Evolutionary conservation across 768 basidiomycete genomes (phyloP).

Genomic region (Mycena sanguinolenta): DNA sequence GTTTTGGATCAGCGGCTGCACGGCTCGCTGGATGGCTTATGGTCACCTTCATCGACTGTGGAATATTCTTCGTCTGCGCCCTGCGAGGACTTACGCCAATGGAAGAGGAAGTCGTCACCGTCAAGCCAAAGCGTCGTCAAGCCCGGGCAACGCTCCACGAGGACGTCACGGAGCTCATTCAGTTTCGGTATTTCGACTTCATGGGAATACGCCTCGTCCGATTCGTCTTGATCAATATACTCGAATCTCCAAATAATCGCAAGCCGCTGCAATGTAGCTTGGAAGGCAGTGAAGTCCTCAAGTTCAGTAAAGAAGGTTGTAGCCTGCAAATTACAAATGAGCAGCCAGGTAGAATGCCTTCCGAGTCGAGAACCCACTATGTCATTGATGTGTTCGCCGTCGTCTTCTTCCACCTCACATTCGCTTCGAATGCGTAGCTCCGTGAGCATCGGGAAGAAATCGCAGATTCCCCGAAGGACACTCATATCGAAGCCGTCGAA

Average conservation of each 20-base stretch:
- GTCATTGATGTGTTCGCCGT: neutral
- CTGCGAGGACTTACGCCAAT: neutral
- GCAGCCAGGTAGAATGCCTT: too few species aligned
- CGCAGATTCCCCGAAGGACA: neutral
- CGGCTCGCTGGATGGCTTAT: too few species aligned
- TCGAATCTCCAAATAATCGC: neutral
- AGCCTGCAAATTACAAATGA: neutral
- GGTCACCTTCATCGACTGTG: too few species aligned
- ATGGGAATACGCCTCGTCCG: neutral
- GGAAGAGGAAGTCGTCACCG: constrained; percentile 1
- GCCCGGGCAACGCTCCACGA: neutral
- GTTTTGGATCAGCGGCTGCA: too few species aligned
- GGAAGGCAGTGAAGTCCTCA: neutral
- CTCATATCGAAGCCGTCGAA: neutral
- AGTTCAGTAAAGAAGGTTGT: neutral
- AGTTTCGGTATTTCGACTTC: neutral
- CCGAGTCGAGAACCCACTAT: constrained; percentile 1
- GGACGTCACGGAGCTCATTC: neutral
- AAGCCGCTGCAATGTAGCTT: neutral
- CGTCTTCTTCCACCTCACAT: neutral
- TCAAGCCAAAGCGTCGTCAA: constrained; percentile 1
- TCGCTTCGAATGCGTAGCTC: neutral
- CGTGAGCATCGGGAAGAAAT: neutral
- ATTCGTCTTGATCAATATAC: neutral
- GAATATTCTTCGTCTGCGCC: too few species aligned